These are phyloP conservation scores for Leishmania arabica DNA, from an alignment of 208 protist species.

Conservation along the genomic window DNA sequence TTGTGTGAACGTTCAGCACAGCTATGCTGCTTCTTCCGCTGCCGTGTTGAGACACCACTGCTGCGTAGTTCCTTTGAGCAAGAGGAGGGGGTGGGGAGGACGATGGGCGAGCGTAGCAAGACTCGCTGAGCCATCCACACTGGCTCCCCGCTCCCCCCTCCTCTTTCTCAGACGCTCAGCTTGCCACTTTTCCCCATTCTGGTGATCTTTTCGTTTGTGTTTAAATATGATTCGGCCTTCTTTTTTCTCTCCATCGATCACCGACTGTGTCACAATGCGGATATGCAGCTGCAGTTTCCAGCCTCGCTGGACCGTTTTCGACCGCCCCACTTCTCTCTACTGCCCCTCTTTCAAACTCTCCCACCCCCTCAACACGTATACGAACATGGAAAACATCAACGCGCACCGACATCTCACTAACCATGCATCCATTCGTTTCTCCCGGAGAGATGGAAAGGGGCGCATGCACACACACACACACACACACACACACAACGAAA, in stretches of 20 bases:
- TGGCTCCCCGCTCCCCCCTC: not conserved
- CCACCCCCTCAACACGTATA: not conserved
- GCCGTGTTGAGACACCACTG: not conserved
- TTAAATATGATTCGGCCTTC: not conserved
- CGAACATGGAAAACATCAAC: not conserved
- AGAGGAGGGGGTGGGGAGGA: not conserved
- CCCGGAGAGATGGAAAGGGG: not conserved
- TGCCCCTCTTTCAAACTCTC: no score
- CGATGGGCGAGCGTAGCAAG: not conserved
- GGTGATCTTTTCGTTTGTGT: no score
- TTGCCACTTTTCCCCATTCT: not conserved
- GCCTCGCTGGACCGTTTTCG: not conserved
- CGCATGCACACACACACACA: not conserved
- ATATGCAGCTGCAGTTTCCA: not conserved
- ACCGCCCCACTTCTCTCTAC: not conserved
- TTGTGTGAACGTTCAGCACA: not conserved
- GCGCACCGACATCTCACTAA: not conserved
- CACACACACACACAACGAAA: no score
- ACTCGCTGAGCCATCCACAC: not conserved
- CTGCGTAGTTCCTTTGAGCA: not conserved
- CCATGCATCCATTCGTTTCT: not conserved
- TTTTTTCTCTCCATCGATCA: not conserved
- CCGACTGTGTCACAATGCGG: not conserved
- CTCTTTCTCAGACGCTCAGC: not conserved
- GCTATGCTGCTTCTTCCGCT: not conserved